These are phyloP conservation scores for Monilinia polystroma DNA, from an alignment of 2,329 filamentous ascomycete species.

Conservation along the genomic window DNA sequence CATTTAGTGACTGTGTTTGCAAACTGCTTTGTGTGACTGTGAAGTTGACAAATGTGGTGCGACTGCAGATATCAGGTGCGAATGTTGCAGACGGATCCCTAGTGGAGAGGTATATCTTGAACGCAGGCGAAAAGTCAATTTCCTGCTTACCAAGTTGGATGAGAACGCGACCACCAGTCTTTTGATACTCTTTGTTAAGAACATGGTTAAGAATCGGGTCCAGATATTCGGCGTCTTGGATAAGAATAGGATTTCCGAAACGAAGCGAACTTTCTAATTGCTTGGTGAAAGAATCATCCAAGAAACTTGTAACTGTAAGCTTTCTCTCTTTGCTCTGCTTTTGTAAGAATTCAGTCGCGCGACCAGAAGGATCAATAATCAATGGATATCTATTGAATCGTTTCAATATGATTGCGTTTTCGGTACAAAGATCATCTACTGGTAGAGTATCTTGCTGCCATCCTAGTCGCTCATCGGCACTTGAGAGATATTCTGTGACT, in stretches of 20 bases:
- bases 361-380: conserved; percentile 95
- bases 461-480: conserved; percentile 86
- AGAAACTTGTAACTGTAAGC: conserved; percentile 93
- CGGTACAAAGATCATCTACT: conserved; percentile 95
- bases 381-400: conserved; percentile 97
- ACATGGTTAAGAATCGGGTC: conserved; percentile 98
- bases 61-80: conserved; percentile 93
- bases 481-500: conserved; percentile 93
- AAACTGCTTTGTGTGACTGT: conserved; percentile 98
- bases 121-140: conserved; percentile 96
- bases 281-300: conserved; percentile 97
- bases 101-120: conserved; percentile 93
- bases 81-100: conserved; percentile 95
- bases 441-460: conserved; percentile 95
- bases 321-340: conserved; percentile 92
- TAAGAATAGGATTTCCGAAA: conserved; percentile 97
- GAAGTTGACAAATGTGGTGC: conserved; percentile 99
- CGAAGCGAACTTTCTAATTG: conserved; percentile 94
- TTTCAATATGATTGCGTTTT: conserved; percentile 96
- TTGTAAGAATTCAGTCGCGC: conserved; percentile 91
- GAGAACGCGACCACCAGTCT: conserved; percentile 93
- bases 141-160: conserved; percentile 98
- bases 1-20: conserved; percentile 95
- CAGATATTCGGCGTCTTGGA: conserved; percentile 95
- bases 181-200: conserved; percentile 98